phyloP scores from a whole-genome alignment of 2,329 filamentous ascomycete species.

The Talaromyces piceae region DNA sequence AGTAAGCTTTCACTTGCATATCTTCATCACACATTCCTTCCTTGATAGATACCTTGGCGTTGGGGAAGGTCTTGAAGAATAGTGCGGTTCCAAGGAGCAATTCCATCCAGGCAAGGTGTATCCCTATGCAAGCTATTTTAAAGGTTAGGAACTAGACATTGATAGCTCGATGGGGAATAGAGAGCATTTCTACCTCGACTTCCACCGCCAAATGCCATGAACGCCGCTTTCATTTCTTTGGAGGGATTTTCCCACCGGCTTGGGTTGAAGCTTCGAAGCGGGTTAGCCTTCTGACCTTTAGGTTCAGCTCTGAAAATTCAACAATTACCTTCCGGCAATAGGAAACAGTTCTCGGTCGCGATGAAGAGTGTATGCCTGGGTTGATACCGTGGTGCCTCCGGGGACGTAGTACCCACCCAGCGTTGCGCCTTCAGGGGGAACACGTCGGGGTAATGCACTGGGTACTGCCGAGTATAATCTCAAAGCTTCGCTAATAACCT shows the following conservation, averaged over 20 bases:
- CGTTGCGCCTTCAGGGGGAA: slow-evolving; percentile 38
- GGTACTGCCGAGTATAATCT: slow-evolving; percentile 52
- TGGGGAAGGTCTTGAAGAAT: slow-evolving; percentile 37
- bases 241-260: slow-evolving; percentile 39
- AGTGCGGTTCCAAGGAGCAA: slow-evolving; percentile 42
- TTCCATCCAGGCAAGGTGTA: slow-evolving; percentile 57
- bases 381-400: slow-evolving; percentile 44
- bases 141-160: too few species aligned
- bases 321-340: slow-evolving; percentile 30
- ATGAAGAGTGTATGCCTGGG: slow-evolving; percentile 48
- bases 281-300: neutral
- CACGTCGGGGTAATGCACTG: slow-evolving; percentile 47
- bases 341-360: slow-evolving; percentile 44
- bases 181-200: slow-evolving; percentile 37
- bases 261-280: slow-evolving; percentile 38
- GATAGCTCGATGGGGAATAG: too few species aligned
- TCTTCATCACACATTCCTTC: slow-evolving; percentile 21
- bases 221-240: slow-evolving; percentile 43
- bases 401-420: slow-evolving; percentile 40
- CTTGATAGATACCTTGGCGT: neutral
- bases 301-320: too few species aligned
- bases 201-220: slow-evolving; percentile 61
- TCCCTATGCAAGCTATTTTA: slow-evolving; percentile 52
- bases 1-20: slow-evolving; percentile 38
- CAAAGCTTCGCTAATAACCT: slow-evolving; percentile 50